Base-by-base conservation (phyloP, 352 stramenopile species). In the Globisporangium mamillatum region DNA sequence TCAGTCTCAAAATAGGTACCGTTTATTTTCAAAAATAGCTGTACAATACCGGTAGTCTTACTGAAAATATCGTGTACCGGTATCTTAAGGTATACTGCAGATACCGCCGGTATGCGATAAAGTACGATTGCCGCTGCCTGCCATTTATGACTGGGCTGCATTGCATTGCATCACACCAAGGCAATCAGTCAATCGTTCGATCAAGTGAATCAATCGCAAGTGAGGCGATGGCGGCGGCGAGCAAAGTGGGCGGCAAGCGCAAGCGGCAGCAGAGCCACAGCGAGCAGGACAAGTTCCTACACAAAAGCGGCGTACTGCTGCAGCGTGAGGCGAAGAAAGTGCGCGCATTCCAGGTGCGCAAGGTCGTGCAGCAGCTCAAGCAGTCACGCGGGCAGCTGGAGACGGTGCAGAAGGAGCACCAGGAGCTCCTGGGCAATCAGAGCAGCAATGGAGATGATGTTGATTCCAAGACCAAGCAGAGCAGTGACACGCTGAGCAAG, bases 261-360 rank as follows among this genome's bases (percentile, higher is more conserved):
- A 86, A 88, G 72, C 79, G 80, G 50, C 68, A 63, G 63, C 34
- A 14, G 74, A 72, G 25, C 24, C 86, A 86, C 75, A 82, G 73
- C 50, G 75, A 78, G 71, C 80, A 86, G 57, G 85, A 93, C 56
- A 83, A 82, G 61, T 82, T 91, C 54, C 75, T 80, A 67, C 85
- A 93, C 77, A 90, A 93, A 76, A 90, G 81, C 68, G 75, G 71
- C 56, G 74, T 77, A 63, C 63, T 91, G 59, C 73, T 93, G 74
- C 83, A 90, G 74, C 83, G 86, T 44, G 86, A 93, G 67, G 75
- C 76, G 38, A 93, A 93, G 75, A 92, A 92, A 67, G 79, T 92
- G 46, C 77, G 79, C 65, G 68, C 75, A 24, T 92, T 93, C 61
- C 63, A 86, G 32, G 73, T 87, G 69, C 84, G 79, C 63, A 91